Evolutionary conservation across 2,329 filamentous ascomycete species (phyloP).

Genomic region (Phaeoacremonium minimum): DNA sequence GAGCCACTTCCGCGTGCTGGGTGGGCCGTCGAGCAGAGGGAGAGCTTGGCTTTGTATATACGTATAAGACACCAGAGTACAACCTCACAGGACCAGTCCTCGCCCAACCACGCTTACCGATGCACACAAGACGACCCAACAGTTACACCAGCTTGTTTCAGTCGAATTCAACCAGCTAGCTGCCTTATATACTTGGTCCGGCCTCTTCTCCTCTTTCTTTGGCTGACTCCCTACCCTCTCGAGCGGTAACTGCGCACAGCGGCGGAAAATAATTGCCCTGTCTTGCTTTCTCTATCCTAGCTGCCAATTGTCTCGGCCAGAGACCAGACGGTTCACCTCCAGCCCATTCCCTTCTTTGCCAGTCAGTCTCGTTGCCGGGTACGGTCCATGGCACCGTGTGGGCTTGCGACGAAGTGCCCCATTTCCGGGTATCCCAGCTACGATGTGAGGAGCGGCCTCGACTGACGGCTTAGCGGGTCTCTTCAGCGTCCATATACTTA

Average conservation of each 20-base stretch:
- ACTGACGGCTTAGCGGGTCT: background rate
- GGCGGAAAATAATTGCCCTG: conserved; percentile 15
- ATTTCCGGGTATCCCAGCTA: background rate
- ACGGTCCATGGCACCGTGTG: too few species aligned
- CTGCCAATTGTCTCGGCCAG: conserved; percentile 7
- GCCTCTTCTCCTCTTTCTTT: conserved; percentile 7
- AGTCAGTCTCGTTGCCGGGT: too few species aligned
- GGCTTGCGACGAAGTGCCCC: background rate
- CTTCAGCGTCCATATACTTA: too few species aligned
- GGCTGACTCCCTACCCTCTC: conserved; percentile 9
- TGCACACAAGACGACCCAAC: conserved; percentile 6
- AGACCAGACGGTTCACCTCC: too few species aligned
- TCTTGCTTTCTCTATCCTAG: conserved; percentile 7
- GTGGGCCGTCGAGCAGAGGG: too few species aligned
- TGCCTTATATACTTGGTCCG: conserved; percentile 10
- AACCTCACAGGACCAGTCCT: conserved; percentile 14
- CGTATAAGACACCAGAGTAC: conserved; percentile 4
- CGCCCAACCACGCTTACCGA: conserved; percentile 8
- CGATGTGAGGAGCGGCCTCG: background rate
- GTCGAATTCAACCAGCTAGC: conserved; percentile 6
- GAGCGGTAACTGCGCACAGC: conserved; percentile 13
- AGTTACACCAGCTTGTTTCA: conserved; percentile 14
- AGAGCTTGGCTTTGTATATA: conserved; percentile 3
- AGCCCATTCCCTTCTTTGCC: too few species aligned
- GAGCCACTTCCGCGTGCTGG: too few species aligned